Evolutionary conservation across 2,329 filamentous ascomycete genomes (phyloP).

Genomic region (Aureobasidium sp.): DNA sequence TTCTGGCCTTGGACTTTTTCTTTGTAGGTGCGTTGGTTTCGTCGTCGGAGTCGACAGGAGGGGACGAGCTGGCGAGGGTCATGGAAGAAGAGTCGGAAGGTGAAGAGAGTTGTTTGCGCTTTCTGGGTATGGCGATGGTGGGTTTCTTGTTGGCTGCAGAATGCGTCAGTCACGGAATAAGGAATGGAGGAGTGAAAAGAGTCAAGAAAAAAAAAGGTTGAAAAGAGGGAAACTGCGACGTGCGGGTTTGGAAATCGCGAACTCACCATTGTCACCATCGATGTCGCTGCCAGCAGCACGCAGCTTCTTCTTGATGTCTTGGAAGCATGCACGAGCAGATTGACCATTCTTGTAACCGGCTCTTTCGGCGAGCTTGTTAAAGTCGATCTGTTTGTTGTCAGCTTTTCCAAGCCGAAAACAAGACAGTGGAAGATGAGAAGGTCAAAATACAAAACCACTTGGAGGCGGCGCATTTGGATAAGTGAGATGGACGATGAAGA

Average conservation of each 20-base stretch:
- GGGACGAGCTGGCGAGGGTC: neutral
- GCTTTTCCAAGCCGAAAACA: neutral
- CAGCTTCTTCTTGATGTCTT: constrained; percentile 31
- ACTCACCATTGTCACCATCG: constrained; percentile 11
- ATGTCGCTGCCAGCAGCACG: neutral
- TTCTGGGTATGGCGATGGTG: neutral
- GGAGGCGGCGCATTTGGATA: too few relatives aligned
- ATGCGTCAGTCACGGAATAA: neutral
- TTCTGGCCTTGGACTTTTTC: neutral
- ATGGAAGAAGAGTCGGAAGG: neutral
- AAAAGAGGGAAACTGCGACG: neutral
- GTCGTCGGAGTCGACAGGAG: neutral
- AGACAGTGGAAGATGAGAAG: neutral
- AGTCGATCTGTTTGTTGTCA: constrained; percentile 27
- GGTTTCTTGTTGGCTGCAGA: neutral
- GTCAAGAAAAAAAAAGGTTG: neutral
- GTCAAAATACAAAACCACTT: neutral
- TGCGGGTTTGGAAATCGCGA: neutral
- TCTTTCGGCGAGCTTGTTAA: constrained; percentile 27
- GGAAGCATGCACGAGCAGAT: constrained; percentile 29
- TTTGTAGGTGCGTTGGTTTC: neutral
- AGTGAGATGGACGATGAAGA: too few relatives aligned
- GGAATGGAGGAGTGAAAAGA: too few relatives aligned
- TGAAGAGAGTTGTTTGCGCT: neutral
- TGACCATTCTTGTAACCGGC: constrained; percentile 29